These are phyloP conservation scores for Pyricularia grisea DNA, from an alignment of 2,329 filamentous ascomycete species.

Conservation along the genomic window DNA sequence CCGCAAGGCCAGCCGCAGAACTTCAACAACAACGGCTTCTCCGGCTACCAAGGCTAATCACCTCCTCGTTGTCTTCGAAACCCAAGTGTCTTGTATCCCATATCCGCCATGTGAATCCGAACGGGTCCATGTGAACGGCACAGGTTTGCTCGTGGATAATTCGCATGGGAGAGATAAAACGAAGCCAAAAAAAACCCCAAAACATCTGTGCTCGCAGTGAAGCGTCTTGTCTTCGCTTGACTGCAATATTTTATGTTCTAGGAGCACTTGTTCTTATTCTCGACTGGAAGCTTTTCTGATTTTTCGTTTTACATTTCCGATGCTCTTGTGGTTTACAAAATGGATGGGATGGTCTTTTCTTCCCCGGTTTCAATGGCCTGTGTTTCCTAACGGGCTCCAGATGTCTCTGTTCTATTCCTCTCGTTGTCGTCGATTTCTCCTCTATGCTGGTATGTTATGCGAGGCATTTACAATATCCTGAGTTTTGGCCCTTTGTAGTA, in stretches of 20 bases:
- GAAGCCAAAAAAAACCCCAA: not conserved
- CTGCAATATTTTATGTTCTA: not conserved
- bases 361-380: not conserved
- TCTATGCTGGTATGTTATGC: constrained; percentile 3
- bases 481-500: constrained; percentile 5
- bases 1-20: constrained; percentile 40
- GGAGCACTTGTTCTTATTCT: not conserved
- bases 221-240: not conserved
- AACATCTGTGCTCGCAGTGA: not conserved
- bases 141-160: not conserved
- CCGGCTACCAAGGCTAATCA: constrained; percentile 52
- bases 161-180: not conserved
- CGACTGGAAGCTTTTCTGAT: not conserved
- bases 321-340: constrained; percentile 2
- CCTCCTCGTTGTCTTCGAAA: not conserved
- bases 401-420: constrained; percentile 1
- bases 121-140: not conserved
- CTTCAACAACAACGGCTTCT: constrained; percentile 50
- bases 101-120: not conserved
- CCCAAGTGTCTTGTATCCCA: not conserved
- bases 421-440: not conserved
- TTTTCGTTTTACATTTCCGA: not conserved
- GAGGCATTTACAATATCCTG: constrained; percentile 5
- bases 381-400: not conserved
- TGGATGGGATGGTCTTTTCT: constrained; percentile 3